A percentile compares a stretch with the other conserved stretches of the same genome.
Conservation (phyloP, 2,329 filamentous ascomycete species). For the Curvularia eragrostidis region DNA sequence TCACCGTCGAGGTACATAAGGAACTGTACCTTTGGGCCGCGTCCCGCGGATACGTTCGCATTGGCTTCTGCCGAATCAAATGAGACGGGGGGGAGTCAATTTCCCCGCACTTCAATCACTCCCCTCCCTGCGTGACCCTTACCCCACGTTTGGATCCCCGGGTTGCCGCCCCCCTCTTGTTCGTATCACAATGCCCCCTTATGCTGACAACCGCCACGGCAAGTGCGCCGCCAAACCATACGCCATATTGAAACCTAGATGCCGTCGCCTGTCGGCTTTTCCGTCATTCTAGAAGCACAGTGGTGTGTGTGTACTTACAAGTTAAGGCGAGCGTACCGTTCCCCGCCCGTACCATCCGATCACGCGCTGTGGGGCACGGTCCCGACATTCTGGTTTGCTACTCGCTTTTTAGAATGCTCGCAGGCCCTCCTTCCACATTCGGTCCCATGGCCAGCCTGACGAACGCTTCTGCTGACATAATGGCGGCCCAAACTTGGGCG, state of each 20-base stretch:
- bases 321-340: conserved; percentile 4
- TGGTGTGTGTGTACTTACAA: neutral
- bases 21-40: conserved; percentile 32
- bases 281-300: neutral
- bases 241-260: neutral
- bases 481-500: neutral
- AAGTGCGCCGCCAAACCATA: neutral
- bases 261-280: neutral
- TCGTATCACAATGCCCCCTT: neutral
- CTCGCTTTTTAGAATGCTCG: neutral
- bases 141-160: conserved; percentile 21
- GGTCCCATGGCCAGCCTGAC: neutral
- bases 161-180: neutral
- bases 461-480: neutral
- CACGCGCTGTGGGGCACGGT: conserved; percentile 15
- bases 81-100: conserved; percentile 2
- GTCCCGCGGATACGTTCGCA: conserved; percentile 19
- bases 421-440: neutral
- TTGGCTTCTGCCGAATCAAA: conserved; percentile 30
- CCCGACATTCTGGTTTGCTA: conserved; percentile 13
- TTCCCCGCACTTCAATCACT: conserved; percentile 34
- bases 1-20: conserved; percentile 31
- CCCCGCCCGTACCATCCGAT: conserved; percentile 7
- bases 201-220: neutral
- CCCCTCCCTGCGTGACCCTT: conserved; percentile 11